phyloP scores from a whole-genome alignment of 2,329 filamentous ascomycete genomes.

The Gliomastix tumulicola region DNA sequence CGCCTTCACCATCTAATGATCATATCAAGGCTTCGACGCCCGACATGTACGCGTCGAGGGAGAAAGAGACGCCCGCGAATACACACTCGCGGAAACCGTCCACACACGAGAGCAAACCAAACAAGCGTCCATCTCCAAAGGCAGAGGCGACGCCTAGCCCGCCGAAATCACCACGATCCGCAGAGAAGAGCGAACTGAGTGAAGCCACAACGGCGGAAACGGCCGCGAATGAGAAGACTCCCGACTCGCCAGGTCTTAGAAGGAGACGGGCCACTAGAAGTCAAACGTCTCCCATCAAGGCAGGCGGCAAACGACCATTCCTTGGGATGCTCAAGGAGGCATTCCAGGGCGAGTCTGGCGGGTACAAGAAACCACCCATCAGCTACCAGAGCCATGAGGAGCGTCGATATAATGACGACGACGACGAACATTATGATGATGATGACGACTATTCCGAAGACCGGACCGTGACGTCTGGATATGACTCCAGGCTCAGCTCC shows the following conservation, averaged over 20 bases:
- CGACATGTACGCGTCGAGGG: too few relatives aligned
- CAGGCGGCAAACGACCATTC: slow-evolving; percentile 40
- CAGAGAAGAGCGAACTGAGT: slow-evolving; percentile 6
- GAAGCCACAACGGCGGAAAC: too few relatives aligned
- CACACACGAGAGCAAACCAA: slow-evolving; percentile 11
- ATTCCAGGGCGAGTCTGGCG: slow-evolving; percentile 54
- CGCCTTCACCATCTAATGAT: too few relatives aligned
- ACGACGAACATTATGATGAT: slow-evolving; percentile 12
- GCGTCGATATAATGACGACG: slow-evolving; percentile 18
- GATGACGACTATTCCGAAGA: slow-evolving; percentile 14
- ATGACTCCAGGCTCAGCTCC: slow-evolving; percentile 1
- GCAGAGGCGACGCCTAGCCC: slow-evolving; percentile 1
- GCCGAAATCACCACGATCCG: slow-evolving; percentile 8
- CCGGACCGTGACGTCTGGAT: slow-evolving; percentile 1
- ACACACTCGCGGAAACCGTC: slow-evolving; percentile 17
- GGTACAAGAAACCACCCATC: slow-evolving; percentile 34
- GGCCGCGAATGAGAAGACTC: too few relatives aligned
- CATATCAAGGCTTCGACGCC: too few relatives aligned
- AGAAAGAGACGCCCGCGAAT: too few relatives aligned
- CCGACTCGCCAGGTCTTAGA: slow-evolving; percentile 36
- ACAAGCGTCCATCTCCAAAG: neutral
- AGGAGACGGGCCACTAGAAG: slow-evolving; percentile 49
- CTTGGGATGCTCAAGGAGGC: slow-evolving; percentile 54
- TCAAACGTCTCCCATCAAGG: slow-evolving; percentile 40
- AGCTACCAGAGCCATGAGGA: slow-evolving; percentile 43